Evolutionary conservation across 1,284 basidiomycete species (phyloP).

Genomic region (Cryptococcus floricola): DNA sequence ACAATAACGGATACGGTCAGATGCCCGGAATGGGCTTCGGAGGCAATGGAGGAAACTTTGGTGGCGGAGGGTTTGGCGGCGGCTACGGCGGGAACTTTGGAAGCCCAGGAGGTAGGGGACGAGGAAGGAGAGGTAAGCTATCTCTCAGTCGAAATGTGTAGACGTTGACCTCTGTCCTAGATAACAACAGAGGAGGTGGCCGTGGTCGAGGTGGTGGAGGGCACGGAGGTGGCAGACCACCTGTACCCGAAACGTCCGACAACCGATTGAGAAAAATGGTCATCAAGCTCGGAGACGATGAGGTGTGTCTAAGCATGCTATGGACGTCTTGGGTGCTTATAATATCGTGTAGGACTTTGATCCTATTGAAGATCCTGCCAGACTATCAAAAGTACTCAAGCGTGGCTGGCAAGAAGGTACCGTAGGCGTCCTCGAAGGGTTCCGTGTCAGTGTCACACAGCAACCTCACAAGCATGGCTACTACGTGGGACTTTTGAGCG

Average conservation of each 20-base stretch:
- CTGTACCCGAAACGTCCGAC: constrained; percentile 62
- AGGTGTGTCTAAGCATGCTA: constrained; percentile 57
- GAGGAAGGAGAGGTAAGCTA: constrained; percentile 12
- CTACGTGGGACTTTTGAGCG: constrained; percentile 74
- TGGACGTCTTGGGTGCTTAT: not conserved
- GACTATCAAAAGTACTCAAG: constrained; percentile 63
- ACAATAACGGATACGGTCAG: too few relatives aligned
- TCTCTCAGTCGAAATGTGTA: not conserved
- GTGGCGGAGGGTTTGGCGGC: constrained; percentile 8
- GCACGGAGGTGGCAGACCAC: constrained; percentile 23
- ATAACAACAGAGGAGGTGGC: constrained; percentile 8
- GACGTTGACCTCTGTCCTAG: not conserved
- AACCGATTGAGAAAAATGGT: constrained; percentile 66
- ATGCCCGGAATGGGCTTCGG: constrained; percentile 20
- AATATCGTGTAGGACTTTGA: constrained; percentile 30
- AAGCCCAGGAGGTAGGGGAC: constrained; percentile 1
- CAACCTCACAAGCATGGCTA: constrained; percentile 87
- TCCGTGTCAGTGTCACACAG: constrained; percentile 76
- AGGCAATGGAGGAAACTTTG: constrained; percentile 5
- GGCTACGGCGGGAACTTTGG: constrained; percentile 12
- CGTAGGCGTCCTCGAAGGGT: constrained; percentile 60
- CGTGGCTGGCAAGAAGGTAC: constrained; percentile 61
- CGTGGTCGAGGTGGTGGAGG: constrained; percentile 22
- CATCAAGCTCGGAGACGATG: constrained; percentile 69
- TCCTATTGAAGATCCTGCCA: constrained; percentile 63